Percentiles rank a stretch among this genome's conserved stretches.
These are phyloP conservation scores for Phytopythium chamaehyphon DNA, from an alignment of 352 stramenopile species.

Conservation along the genomic window DNA sequence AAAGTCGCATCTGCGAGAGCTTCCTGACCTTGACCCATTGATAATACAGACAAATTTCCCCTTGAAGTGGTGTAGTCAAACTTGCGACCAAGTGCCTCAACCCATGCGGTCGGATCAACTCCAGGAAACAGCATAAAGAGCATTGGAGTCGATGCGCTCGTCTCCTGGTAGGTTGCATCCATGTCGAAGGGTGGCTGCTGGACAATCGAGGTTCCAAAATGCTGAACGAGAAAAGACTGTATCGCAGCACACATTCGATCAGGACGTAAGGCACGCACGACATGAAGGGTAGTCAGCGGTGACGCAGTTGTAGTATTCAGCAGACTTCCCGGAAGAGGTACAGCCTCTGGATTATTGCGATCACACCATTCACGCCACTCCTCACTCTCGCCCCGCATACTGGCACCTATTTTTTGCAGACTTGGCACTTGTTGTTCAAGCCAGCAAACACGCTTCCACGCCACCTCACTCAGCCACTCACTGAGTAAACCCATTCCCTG, in stretches of 20 bases:
- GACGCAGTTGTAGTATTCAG: slow-evolving; percentile 50
- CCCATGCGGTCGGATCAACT: slow-evolving; percentile 83
- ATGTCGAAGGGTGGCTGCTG: slow-evolving; percentile 88
- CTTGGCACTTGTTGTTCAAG: slow-evolving; percentile 81
- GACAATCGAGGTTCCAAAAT: slow-evolving; percentile 57
- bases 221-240: slow-evolving; percentile 49
- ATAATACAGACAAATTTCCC: slow-evolving; percentile 77
- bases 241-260: slow-evolving; percentile 81
- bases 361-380: slow-evolving; percentile 96
- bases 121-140: slow-evolving; percentile 92
- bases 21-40: slow-evolving; percentile 90
- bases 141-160: slow-evolving; percentile 87
- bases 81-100: slow-evolving; percentile 80
- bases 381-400: slow-evolving; percentile 94
- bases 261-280: slow-evolving; percentile 79
- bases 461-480: slow-evolving; percentile 88
- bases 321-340: slow-evolving; percentile 74
- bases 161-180: slow-evolving; percentile 85
- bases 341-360: slow-evolving; percentile 85
- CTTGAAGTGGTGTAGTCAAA: slow-evolving; percentile 80
- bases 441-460: slow-evolving; percentile 90
- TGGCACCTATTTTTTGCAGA: slow-evolving; percentile 91
- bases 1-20: slow-evolving; percentile 65
- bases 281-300: slow-evolving; percentile 61
- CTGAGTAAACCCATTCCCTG: slow-evolving; percentile 86